A percentile compares a stretch with the other conserved stretches of the same genome.
phyloP scores from a whole-genome alignment of 75 land plant genomes.

The Sequoiadendron giganteum region DNA sequence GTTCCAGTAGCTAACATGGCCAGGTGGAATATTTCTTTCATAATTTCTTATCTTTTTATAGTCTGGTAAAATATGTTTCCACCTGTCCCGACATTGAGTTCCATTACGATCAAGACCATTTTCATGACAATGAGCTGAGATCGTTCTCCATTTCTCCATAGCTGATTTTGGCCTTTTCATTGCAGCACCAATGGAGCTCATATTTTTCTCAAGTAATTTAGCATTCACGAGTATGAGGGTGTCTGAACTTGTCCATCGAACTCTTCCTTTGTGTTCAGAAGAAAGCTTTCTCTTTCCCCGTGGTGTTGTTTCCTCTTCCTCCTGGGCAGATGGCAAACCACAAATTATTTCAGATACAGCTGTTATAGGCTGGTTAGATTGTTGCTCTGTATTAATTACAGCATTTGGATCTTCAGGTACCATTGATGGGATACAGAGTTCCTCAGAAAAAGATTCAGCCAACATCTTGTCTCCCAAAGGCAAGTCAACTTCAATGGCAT shows the following conservation, averaged over 20 bases:
- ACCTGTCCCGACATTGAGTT: slow-evolving; percentile 16
- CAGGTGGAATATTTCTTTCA: slow-evolving; percentile 8
- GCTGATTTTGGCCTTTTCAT: slow-evolving; percentile 15
- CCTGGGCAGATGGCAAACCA: slow-evolving; percentile 3
- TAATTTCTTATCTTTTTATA: slow-evolving; percentile 9
- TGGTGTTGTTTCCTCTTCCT: neutral
- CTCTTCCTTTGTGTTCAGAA: slow-evolving; percentile 15
- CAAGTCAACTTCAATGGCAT: slow-evolving; percentile 1
- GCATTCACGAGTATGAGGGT: slow-evolving; percentile 15
- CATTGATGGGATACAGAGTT: slow-evolving; percentile 10
- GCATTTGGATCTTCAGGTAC: slow-evolving; percentile 12
- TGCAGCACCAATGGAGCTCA: neutral
- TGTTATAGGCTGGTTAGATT: neutral
- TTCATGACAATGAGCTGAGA: slow-evolving; percentile 12
- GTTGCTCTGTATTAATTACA: slow-evolving; percentile 9
- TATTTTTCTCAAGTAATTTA: slow-evolving; percentile 15
- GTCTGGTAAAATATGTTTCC: slow-evolving; percentile 15
- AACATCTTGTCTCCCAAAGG: slow-evolving; percentile 10
- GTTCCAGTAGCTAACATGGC: slow-evolving; percentile 14
- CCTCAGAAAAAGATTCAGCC: slow-evolving; percentile 12
- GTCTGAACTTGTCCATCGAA: slow-evolving; percentile 14
- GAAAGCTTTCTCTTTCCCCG: slow-evolving; percentile 13
- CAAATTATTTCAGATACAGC: slow-evolving; percentile 10
- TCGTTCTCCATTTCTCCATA: slow-evolving; percentile 17
- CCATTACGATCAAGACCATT: slow-evolving; percentile 15